Conservation (phyloP, 768 basidiomycete species). For the Termitomyces sp. region DNA sequence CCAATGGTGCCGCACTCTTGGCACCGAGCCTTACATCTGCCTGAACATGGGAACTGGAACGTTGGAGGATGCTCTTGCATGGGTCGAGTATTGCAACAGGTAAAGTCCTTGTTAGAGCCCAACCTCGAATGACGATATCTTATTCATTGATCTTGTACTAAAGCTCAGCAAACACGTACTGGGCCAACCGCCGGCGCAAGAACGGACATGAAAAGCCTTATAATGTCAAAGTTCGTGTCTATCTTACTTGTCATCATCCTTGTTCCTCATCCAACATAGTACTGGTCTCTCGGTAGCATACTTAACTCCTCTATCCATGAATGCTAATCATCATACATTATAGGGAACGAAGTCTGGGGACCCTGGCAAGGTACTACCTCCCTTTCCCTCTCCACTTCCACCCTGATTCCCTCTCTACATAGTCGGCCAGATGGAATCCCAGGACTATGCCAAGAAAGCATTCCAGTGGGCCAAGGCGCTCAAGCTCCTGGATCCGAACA, state of each 20-base stretch:
- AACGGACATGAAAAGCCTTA: conserved; percentile 54
- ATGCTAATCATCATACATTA: conserved; percentile 18
- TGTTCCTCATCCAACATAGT: conserved; percentile 11
- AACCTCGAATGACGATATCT: not conserved
- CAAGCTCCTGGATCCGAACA: conserved; percentile 47
- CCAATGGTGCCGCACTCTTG: conserved; percentile 44
- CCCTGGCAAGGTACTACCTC: conserved; percentile 38
- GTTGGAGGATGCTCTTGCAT: conserved; percentile 51
- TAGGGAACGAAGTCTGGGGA: conserved; percentile 55
- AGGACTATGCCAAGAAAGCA: conserved; percentile 50
- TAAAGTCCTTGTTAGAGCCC: not conserved
- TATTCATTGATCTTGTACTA: not conserved
- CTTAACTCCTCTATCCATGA: not conserved
- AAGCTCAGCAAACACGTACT: conserved; percentile 36
- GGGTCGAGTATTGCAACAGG: conserved; percentile 64
- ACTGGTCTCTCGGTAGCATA: conserved; percentile 28
- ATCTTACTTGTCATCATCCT: not conserved
- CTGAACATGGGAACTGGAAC: conserved; percentile 64
- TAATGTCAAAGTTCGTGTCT: conserved; percentile 31
- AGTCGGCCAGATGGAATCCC: conserved; percentile 52
- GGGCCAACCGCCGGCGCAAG: conserved; percentile 53
- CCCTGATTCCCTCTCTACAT: not conserved
- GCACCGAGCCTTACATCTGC: conserved; percentile 54
- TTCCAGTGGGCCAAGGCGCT: conserved; percentile 61
- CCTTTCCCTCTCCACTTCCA: not conserved